Conservation (phyloP, 345 rosid genomes). For the Aquilaria yunnanensis region DNA sequence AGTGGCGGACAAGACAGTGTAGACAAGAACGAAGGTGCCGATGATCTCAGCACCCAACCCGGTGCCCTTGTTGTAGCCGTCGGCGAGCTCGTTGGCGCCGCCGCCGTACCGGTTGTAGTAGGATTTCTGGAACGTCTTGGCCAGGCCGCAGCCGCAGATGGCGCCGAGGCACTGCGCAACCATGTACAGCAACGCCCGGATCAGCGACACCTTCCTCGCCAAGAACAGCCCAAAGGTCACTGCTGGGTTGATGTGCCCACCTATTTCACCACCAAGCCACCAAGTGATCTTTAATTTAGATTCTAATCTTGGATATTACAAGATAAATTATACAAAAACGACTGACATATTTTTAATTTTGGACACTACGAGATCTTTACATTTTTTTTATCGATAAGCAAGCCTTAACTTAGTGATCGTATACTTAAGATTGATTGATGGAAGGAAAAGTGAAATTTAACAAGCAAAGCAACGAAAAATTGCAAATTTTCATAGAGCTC, state of each 20-base stretch:
- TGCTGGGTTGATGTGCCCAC: too few species aligned
- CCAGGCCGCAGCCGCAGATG: conserved; percentile 53
- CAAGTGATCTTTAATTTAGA: conserved; percentile 40
- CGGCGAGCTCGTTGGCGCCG: conserved; percentile 42
- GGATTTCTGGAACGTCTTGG: conserved; percentile 51
- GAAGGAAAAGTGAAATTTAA: too few species aligned
- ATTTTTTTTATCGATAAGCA: not conserved
- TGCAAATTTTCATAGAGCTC: too few species aligned
- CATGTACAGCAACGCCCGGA: conserved; percentile 51
- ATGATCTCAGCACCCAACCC: conserved; percentile 12
- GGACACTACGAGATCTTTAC: not conserved
- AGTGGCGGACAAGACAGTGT: conserved; percentile 35
- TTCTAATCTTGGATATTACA: conserved; percentile 26
- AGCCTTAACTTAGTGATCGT: too few species aligned
- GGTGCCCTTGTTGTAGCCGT: conserved; percentile 53
- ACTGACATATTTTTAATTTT: not conserved
- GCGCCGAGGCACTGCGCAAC: conserved; percentile 66
- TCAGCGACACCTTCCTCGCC: conserved; percentile 44
- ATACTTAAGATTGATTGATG: too few species aligned
- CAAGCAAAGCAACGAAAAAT: too few species aligned
- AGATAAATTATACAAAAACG: not conserved
- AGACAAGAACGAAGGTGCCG: too few species aligned
- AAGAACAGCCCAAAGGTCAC: conserved; percentile 39
- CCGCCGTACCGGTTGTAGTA: conserved; percentile 59
- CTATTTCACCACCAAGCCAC: conserved; percentile 25